Evolutionary conservation across 495 filamentous ascomycete genomes (phyloP).

Genomic region (Cercophora newfieldiana): DNA sequence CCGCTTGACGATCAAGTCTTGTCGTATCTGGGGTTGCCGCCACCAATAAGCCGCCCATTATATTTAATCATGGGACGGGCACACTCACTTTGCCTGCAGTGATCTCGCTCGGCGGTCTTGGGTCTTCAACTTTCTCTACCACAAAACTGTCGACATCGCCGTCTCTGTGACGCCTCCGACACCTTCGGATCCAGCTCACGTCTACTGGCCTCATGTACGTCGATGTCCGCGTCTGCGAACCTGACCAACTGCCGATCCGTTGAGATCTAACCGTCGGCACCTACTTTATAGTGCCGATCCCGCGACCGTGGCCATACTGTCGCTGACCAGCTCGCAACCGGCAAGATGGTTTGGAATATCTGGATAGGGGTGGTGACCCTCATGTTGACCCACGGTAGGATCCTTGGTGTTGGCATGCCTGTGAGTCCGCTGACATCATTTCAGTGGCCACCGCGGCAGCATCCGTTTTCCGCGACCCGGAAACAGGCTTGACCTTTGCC

Average conservation of each 20-base stretch:
- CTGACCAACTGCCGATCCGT: not conserved
- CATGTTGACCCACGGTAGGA: conserved; percentile 25
- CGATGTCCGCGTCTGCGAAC: not conserved
- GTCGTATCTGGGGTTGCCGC: conserved; percentile 5
- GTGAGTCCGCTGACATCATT: conserved; percentile 9
- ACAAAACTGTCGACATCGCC: not conserved
- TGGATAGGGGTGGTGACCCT: conserved; percentile 28
- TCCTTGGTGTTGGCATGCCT: not conserved
- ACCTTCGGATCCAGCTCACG: not conserved
- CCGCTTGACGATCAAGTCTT: conserved; percentile 8
- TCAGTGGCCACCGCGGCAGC: conserved; percentile 29
- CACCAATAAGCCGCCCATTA: conserved; percentile 26
- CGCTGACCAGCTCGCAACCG: not conserved
- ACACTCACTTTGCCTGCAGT: conserved; percentile 10
- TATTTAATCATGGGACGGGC: conserved; percentile 31
- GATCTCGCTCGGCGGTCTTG: conserved; percentile 19
- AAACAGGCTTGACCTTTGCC: conserved; percentile 53
- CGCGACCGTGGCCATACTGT: not conserved
- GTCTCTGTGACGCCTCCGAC: not conserved
- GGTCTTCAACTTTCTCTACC: conserved; percentile 4
- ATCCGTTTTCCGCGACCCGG: conserved; percentile 41
- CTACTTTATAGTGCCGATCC: conserved; percentile 7
- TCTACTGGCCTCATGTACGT: not conserved
- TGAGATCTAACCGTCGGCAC: not conserved
- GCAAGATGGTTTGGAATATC: conserved; percentile 27